These are phyloP conservation scores for Gelatoporia subvermispora DNA, from an alignment of 768 basidiomycete species.

Conservation along the genomic window DNA sequence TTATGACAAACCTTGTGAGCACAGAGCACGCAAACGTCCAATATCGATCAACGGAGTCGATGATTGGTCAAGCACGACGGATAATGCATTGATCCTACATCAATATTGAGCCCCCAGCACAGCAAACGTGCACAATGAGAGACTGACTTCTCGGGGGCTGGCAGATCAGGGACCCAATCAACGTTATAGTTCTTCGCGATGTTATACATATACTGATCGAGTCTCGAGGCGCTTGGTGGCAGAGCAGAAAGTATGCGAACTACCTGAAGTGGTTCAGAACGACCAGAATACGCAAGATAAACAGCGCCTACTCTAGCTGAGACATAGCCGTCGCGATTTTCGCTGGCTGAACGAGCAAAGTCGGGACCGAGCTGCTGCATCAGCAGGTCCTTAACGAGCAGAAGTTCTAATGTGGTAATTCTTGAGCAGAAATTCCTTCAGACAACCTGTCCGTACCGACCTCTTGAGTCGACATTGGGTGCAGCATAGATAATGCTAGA, in stretches of 20 bases:
- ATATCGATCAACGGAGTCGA: constrained; percentile 52
- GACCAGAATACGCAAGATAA: background rate
- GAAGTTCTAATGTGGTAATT: constrained; percentile 43
- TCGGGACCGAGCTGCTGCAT: constrained; percentile 51
- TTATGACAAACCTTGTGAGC: constrained; percentile 52
- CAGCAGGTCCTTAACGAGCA: constrained; percentile 48
- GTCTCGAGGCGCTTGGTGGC: constrained; percentile 48
- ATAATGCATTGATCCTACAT: constrained; percentile 48
- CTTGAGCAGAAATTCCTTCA: background rate
- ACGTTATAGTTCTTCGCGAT: constrained; percentile 52
- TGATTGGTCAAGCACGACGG: constrained; percentile 54
- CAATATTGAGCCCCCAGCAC: constrained; percentile 5
- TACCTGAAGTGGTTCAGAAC: constrained; percentile 29
- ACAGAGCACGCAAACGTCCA: constrained; percentile 47
- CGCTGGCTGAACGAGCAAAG: constrained; percentile 48
- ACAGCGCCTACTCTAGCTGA: constrained; percentile 39
- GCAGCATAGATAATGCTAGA: constrained; percentile 64
- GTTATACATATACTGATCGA: constrained; percentile 50
- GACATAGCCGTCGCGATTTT: constrained; percentile 49
- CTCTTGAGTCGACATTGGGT: constrained; percentile 52
- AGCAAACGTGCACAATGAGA: background rate
- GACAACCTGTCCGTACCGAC: constrained; percentile 26
- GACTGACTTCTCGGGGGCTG: constrained; percentile 58
- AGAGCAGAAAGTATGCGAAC: constrained; percentile 47
- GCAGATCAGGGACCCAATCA: constrained; percentile 58